These are phyloP conservation scores for Ephemerocybe angulata DNA, from an alignment of 768 basidiomycete genomes.

Conservation along the genomic window DNA sequence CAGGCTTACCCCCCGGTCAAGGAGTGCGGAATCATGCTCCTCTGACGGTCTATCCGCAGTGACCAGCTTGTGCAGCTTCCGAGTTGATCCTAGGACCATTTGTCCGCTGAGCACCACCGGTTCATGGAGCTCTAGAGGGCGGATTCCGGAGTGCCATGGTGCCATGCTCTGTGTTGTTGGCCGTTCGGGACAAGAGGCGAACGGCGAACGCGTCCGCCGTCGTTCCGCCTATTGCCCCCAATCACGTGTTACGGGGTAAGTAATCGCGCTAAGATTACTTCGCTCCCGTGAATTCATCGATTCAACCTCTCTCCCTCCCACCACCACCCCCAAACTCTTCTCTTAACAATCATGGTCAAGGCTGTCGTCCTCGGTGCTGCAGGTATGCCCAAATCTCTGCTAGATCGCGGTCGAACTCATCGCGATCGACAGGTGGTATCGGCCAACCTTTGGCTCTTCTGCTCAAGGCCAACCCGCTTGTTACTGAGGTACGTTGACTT, in stretches of 20 bases:
- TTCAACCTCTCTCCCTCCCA: conserved; percentile 20
- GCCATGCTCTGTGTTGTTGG: not conserved
- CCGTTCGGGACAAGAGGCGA: not conserved
- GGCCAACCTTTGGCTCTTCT: conserved; percentile 94
- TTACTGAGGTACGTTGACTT: conserved; percentile 59
- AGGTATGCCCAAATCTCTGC: conserved; percentile 42
- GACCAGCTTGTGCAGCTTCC: not conserved
- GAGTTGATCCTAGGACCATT: not conserved
- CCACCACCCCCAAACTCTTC: conserved; percentile 13
- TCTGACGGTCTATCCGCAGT: not conserved
- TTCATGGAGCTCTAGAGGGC: not conserved
- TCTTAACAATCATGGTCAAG: conserved; percentile 48
- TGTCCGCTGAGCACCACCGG: not conserved
- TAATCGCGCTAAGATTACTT: not conserved
- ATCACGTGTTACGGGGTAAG: conserved; percentile 9
- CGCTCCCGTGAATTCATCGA: conserved; percentile 3
- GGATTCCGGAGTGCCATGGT: not conserved
- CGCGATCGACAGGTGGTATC: conserved; percentile 68
- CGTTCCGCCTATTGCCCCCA: not conserved
- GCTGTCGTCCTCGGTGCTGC: conserved; percentile 96
- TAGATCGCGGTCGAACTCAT: conserved; percentile 7
- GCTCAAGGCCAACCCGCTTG: conserved; percentile 77
- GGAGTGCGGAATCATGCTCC: too few species aligned
- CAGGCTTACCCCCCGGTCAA: too few species aligned
- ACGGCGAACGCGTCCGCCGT: not conserved